Conservation (phyloP, 2,329 filamentous ascomycete genomes). For the Fonsecaea nubica region DNA sequence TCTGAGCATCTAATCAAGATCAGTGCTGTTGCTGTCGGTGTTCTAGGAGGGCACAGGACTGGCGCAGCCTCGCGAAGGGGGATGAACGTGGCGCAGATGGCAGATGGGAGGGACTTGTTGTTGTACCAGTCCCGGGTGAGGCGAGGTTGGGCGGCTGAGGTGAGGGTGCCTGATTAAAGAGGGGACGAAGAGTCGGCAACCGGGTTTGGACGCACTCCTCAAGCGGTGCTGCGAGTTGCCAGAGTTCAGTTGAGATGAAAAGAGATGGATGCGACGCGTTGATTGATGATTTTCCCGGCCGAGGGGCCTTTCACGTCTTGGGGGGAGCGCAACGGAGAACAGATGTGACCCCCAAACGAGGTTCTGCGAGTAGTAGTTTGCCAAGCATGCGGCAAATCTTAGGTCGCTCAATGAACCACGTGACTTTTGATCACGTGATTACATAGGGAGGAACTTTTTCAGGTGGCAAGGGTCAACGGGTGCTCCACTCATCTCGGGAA, state of each 20-base stretch:
- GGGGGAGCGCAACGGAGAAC: slow-evolving; percentile 22
- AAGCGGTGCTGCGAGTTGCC: slow-evolving; percentile 22
- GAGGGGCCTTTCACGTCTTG: slow-evolving; percentile 35
- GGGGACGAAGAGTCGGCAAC: slow-evolving; percentile 35
- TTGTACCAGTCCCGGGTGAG: slow-evolving; percentile 20
- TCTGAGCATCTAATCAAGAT: slow-evolving; percentile 22
- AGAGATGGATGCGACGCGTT: slow-evolving; percentile 39
- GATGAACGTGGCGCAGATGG: slow-evolving; percentile 45
- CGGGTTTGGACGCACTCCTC: slow-evolving; percentile 33
- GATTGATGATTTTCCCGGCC: slow-evolving; percentile 36
- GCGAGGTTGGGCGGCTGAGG: slow-evolving; percentile 26
- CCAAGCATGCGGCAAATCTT: slow-evolving; percentile 6
- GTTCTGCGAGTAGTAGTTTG: slow-evolving; percentile 12
- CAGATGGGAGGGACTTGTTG: slow-evolving; percentile 24
- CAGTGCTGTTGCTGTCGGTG: slow-evolving; percentile 10
- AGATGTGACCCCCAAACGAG: slow-evolving; percentile 24
- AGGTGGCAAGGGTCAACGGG: neutral
- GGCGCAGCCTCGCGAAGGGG: slow-evolving; percentile 33
- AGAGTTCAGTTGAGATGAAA: slow-evolving; percentile 34
- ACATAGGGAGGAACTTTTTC: neutral
- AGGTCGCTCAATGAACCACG: neutral
- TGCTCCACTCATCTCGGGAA: neutral
- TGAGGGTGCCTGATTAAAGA: slow-evolving; percentile 34
- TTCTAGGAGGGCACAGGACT: slow-evolving; percentile 21
- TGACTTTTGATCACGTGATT: neutral